Evolutionary conservation across 2,329 filamentous ascomycete species (phyloP), one percentile per base, ranked within the genome.

Genomic region (Endocalyx cinctus): DNA sequence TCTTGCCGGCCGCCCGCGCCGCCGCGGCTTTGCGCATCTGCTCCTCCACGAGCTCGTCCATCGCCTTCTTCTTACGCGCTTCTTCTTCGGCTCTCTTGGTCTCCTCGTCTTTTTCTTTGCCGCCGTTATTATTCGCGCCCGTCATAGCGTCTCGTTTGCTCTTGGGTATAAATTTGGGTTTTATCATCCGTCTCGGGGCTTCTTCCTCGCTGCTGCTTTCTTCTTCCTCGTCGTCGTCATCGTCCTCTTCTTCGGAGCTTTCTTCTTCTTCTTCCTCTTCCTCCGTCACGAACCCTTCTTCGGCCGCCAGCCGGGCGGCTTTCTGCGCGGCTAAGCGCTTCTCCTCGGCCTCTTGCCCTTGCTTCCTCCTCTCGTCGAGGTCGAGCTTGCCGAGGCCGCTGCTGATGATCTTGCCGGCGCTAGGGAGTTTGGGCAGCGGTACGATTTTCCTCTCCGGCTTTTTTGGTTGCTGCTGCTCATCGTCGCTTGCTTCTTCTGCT

Each of bases 1-100:
- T 87, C 60, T 87, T 88, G 10, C 80, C 82, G 0, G 79, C 78
- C 1, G 80, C 80, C 34, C 81, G 77, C 15, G 84, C 86, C 4
- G 82, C 82, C 0, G 85, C 75, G 50, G 90, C 84, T 46, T 85
- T 86, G 50, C 84, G 81, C 27, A 97, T 79, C 55, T 97, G 88
- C 48, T 89, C 87, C 55, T 95, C 87, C 11, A 98, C 79, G 8
- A 97, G 67, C 36, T 77, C 80, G 56, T 95, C 83, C 10, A 84
- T 77, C 38, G 82, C 78, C 25, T 83, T 81, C 55, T 82, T 80
- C 41, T 77, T 79, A 22, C 77, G 74, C 2, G 71, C 78, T 36
- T 66, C 63, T 10, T 60, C 57, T 15, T 57, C 55, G 3, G 42
- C 55, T 28, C 47, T 25, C 34, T 26, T 47, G 25, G 29, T 46